Conservation (phyloP, 306 rosid species). For the Parietaria judaica region DNA sequence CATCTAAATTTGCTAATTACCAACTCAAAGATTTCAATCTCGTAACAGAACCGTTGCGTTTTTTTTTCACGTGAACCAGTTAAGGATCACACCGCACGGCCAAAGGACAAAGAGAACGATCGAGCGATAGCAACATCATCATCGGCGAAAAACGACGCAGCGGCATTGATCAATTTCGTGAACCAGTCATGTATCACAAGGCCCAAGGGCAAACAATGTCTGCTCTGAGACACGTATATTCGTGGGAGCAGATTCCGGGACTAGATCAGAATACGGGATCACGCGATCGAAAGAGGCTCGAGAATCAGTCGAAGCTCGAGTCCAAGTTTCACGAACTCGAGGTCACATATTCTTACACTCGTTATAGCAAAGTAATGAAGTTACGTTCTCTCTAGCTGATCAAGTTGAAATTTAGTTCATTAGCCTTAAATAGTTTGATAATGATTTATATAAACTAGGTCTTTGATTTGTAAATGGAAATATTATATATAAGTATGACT, state of each 20-base stretch:
- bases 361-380: too few relatives aligned
- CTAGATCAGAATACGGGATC: constrained; percentile 46
- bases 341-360: constrained; percentile 16
- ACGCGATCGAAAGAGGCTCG: constrained; percentile 41
- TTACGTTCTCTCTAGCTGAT: too few relatives aligned
- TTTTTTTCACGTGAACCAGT: neutral
- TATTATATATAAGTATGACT: too few relatives aligned
- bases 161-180: constrained; percentile 30
- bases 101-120: neutral
- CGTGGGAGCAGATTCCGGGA: constrained; percentile 77
- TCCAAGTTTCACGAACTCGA: constrained; percentile 69
- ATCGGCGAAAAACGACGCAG: neutral
- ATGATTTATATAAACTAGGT: too few relatives aligned
- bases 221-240: constrained; percentile 51
- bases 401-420: neutral
- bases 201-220: constrained; percentile 47
- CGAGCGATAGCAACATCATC: neutral
- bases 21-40: constrained; percentile 8
- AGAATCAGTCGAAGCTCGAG: constrained; percentile 61
- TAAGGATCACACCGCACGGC: constrained; percentile 44
- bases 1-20: too few relatives aligned
- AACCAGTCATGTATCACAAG: constrained; percentile 37
- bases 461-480: too few relatives aligned
- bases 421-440: neutral
- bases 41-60: too few relatives aligned